Conservation (phyloP, 148 eudicot species). For the Arctostaphylos glauca region DNA sequence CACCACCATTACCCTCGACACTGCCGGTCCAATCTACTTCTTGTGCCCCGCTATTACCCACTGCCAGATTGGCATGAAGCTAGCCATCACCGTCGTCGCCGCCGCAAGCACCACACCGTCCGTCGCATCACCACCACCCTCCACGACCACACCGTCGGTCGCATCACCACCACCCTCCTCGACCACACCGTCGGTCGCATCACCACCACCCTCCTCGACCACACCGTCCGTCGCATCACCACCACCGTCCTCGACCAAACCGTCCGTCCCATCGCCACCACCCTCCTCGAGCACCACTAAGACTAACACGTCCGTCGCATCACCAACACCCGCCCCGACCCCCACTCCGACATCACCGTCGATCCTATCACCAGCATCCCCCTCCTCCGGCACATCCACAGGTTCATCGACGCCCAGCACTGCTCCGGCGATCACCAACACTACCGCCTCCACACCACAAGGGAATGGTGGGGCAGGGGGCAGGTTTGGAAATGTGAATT, state of each 20-base stretch:
- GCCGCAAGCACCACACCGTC: background rate
- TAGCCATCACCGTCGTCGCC: constrained; percentile 32
- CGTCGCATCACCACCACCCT: background rate
- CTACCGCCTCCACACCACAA: constrained; percentile 5
- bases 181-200: background rate
- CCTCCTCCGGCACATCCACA: background rate
- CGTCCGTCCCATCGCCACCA: no score
- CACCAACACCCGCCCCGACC: constrained; percentile 5
- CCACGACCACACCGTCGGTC: background rate
- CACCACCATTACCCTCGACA: constrained; percentile 23
- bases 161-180: background rate
- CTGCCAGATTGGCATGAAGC: constrained; percentile 36
- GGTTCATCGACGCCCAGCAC: background rate
- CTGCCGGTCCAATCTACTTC: constrained; percentile 40
- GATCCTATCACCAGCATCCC: background rate
- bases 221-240: background rate
- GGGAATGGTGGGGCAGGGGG: constrained; percentile 16
- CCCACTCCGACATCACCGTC: background rate
- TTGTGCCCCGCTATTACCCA: constrained; percentile 39
- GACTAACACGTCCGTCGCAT: no score
- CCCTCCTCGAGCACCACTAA: no score
- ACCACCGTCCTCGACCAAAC: background rate
- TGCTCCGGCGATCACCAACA: constrained; percentile 1
- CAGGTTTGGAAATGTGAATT: constrained; percentile 14
- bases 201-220: background rate